phyloP scores from a whole-genome alignment of 495 filamentous ascomycete genomes.

The Xylaria scruposa region DNA sequence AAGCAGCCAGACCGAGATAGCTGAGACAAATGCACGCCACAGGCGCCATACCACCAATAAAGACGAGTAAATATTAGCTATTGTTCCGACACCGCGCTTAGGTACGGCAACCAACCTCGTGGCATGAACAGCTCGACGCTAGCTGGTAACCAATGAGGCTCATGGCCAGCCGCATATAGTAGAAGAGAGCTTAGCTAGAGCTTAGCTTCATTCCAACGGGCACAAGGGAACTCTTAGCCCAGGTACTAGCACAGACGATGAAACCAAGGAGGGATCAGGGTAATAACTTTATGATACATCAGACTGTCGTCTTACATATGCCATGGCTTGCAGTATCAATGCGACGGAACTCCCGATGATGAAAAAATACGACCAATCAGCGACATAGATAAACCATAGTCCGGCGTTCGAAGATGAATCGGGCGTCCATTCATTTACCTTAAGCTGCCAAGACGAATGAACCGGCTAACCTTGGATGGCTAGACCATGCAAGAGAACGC shows the following conservation, averaged over 20 bases:
- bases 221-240: slow-evolving; percentile 20
- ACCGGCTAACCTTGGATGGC: background rate
- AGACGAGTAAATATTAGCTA: too few relatives aligned
- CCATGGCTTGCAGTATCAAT: background rate
- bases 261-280: background rate
- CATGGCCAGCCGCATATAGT: background rate
- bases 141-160: slow-evolving; percentile 17
- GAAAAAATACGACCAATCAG: too few relatives aligned
- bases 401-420: too few relatives aligned
- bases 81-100: background rate
- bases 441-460: background rate
- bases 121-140: slow-evolving; percentile 5
- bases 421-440: too few relatives aligned
- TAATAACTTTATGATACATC: background rate
- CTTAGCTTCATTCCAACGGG: slow-evolving; percentile 22
- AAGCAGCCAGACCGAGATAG: background rate
- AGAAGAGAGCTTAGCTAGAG: slow-evolving; percentile 11
- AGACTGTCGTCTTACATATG: background rate
- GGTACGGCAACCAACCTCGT: slow-evolving; percentile 11
- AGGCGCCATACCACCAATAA: background rate
- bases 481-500: background rate
- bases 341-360: too few relatives aligned
- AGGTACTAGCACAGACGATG: slow-evolving; percentile 8
- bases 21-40: background rate
- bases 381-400: too few relatives aligned